phyloP scores from a whole-genome alignment of 139 green algal species.

The Edaphochlamys debaryana region DNA sequence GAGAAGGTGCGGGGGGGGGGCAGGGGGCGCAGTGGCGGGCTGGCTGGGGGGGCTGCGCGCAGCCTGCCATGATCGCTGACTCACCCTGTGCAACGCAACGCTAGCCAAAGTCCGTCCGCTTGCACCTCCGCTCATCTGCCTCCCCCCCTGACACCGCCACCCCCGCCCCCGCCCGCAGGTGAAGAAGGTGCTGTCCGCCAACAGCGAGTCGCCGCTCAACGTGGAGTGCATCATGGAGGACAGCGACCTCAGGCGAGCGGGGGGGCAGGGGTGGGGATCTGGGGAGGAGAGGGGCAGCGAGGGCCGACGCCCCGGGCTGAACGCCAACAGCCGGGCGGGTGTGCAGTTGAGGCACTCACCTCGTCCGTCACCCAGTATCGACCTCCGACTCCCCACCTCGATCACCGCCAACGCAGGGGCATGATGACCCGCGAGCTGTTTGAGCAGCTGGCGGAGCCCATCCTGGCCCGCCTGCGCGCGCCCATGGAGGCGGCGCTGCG shows the following conservation, averaged over 20 bases:
- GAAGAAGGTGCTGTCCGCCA: slow-evolving; percentile 96
- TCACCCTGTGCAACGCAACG: too few relatives aligned
- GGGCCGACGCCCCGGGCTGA: not conserved
- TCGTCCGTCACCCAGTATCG: not conserved
- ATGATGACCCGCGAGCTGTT: slow-evolving; percentile 88
- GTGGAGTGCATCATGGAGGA: slow-evolving; percentile 98
- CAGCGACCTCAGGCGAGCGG: slow-evolving; percentile 75
- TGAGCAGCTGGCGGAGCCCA: slow-evolving; percentile 78
- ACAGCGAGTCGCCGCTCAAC: slow-evolving; percentile 87
- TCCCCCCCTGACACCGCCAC: too few relatives aligned
- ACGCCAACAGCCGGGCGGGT: too few relatives aligned
- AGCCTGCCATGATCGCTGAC: too few relatives aligned
- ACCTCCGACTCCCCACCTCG: not conserved
- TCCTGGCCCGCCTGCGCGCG: slow-evolving; percentile 74
- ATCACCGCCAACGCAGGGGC: slow-evolving; percentile 16
- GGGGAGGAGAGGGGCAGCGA: too few relatives aligned
- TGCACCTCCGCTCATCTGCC: too few relatives aligned
- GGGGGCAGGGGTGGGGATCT: not conserved
- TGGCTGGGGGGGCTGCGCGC: not conserved
- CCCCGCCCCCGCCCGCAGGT: slow-evolving; percentile 53
- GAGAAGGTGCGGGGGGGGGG: slow-evolving; percentile 76
- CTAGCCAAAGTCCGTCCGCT: too few relatives aligned
- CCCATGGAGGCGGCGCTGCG: slow-evolving; percentile 56
- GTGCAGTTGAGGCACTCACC: not conserved
- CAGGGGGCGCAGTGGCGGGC: not conserved